Base-by-base conservation (phyloP, 2,329 filamentous ascomycete species). In the Aspergillus fumigatus region DNA sequence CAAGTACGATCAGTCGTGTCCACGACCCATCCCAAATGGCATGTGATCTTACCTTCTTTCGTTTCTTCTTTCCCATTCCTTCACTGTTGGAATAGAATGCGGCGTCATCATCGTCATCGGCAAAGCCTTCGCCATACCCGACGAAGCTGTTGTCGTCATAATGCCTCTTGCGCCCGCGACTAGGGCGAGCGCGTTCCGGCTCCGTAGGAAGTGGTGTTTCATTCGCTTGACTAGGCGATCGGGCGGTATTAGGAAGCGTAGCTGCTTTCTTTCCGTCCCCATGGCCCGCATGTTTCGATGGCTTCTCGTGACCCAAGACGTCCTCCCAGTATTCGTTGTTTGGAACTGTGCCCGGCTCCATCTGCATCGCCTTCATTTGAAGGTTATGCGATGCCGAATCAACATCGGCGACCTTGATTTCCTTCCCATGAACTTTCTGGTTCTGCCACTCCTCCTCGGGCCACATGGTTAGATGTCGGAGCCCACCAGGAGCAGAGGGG, bases 91-190 rank as follows among this genome's bases (percentile, higher is more conserved):
- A 78, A 59, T 77, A 77, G 48, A 76, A 72, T 38, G 69, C 73
- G 29, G 65, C 66, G 25, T 77, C 77, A 50, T 74, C 73, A 56
- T 80, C 78, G 55, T 79, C 77, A 66, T 81, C 79, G 25, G 75
- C 74, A 64, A 73, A 80, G 21, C 78, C 79, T 71, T 80, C 77
- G 52, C 77, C 78, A 59, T 81, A 80, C 1, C 79, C 79, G 53
- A 77, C 77, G 65, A 79, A 81, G 62, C 77, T 80, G 59, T 76
- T 75, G 49, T 81, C 79, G 61, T 78, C 77, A 61, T 81, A 81
- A 62, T 79, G 71, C 64, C 79, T 76, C 67, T 80, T 80, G 41
- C 76, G 76, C 48, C 75, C 73, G 23, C 79, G 77, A 59, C 73
- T 77, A 11, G 78, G 73, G 45, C 79, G 70, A 45, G 61, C 50